Evolutionary conservation across 768 basidiomycete genomes (phyloP), one percentile per base, ranked within the genome.

Genomic region (Daedalea quercina): DNA sequence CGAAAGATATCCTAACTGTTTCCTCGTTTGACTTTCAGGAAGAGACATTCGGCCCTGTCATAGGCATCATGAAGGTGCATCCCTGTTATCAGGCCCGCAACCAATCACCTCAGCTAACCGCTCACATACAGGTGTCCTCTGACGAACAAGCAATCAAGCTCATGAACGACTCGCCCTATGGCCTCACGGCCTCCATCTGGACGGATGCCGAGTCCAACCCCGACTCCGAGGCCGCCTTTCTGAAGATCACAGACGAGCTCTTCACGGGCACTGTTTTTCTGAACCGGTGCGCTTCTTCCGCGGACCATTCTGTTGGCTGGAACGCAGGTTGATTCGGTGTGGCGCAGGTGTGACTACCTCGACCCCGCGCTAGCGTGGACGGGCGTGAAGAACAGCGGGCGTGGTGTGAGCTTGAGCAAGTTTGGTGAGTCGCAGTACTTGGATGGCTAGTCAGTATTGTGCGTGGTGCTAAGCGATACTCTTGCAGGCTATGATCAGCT

Each of bases 91-190:
- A 26, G 25, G 13, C n/a, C 17, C 17, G 3, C 44, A 20, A n/a
- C n/a, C n/a, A n/a, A n/a, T n/a, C 23, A 7, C 44, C 12, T 23
- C 23, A 20, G 22, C n/a, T 47, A 3, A 47, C 19, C 26, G 19
- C 28, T 12, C 24, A 47, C 33, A 46, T 23, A 34, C 47, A 89
- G 87, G 88, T 92, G 20, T 73, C 78, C 9, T 83, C 83, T 0
- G 96, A 97, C 65, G 87, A 85, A 43, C 92, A 95, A 65, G 96
- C 96, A 1, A 70, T 97, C 52, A 65, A 69, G 17, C 78, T 98
- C 28, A 99, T 99, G 90, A 98, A 99, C 67, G 94, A 98, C 67
- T 96, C 94, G 15, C 81, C 81, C 0, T 98, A 94, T 64, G 96
- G 96, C 13, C 76, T 99, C 20, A 99, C 95, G 1, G 92, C 91